Percentiles rank a stretch among this genome's conserved stretches.
These are phyloP conservation scores for Alternaria gansuensis DNA, from an alignment of 2,329 filamentous ascomycete species.

Conservation along the genomic window DNA sequence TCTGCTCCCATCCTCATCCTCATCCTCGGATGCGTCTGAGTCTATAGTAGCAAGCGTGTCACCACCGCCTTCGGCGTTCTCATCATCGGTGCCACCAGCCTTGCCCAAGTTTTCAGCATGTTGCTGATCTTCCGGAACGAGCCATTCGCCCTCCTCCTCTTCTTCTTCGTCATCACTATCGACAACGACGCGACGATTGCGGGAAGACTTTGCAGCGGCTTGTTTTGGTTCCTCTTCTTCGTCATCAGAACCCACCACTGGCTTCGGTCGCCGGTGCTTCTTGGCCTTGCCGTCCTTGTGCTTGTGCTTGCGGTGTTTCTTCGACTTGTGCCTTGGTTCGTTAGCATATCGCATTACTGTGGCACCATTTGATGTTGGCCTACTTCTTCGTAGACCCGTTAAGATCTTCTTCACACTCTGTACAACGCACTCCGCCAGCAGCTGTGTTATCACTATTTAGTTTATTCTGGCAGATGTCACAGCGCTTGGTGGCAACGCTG, in stretches of 20 bases:
- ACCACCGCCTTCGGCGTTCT: slow-evolving; percentile 86
- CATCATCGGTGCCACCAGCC: slow-evolving; percentile 85
- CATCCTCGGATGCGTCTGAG: slow-evolving; percentile 70
- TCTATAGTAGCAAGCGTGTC: slow-evolving; percentile 79
- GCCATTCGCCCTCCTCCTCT: slow-evolving; percentile 76
- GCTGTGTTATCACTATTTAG: slow-evolving; percentile 66
- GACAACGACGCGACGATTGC: slow-evolving; percentile 58
- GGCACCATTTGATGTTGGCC: slow-evolving; percentile 43
- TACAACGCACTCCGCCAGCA: slow-evolving; percentile 68
- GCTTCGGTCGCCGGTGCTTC: slow-evolving; percentile 48
- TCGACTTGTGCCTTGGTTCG: slow-evolving; percentile 50
- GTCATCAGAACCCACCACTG: slow-evolving; percentile 38
- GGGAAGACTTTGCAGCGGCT: slow-evolving; percentile 28
- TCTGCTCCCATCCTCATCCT: slow-evolving; percentile 57
- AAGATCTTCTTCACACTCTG: slow-evolving; percentile 78
- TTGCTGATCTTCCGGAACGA: slow-evolving; percentile 74
- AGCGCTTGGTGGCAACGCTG: slow-evolving; percentile 78
- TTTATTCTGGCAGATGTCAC: slow-evolving; percentile 81
- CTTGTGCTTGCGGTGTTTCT: slow-evolving; percentile 58
- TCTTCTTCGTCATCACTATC: slow-evolving; percentile 75
- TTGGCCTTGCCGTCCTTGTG: slow-evolving; percentile 40
- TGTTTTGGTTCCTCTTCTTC: slow-evolving; percentile 29
- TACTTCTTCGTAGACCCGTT: slow-evolving; percentile 61
- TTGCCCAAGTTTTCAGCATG: slow-evolving; percentile 71
- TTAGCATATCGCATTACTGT: slow-evolving; percentile 18